phyloP scores from a whole-genome alignment of 75 land plant species.

The Cunninghamia lanceolata region DNA sequence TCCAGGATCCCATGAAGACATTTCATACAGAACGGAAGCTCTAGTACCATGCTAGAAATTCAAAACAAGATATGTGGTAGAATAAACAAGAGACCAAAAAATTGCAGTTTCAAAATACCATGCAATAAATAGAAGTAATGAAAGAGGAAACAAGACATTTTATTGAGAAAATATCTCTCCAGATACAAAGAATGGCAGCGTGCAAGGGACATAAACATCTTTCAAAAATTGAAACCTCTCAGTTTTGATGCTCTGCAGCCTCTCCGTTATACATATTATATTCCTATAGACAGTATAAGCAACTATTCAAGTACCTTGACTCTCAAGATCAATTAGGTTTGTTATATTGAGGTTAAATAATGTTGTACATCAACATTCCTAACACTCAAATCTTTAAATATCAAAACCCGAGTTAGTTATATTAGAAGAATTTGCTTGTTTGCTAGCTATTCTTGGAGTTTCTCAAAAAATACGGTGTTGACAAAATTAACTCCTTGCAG shows the following conservation, averaged over 20 bases:
- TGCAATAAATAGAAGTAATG: not conserved
- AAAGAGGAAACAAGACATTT: too few species aligned
- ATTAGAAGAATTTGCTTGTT: not conserved
- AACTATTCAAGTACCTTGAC: not conserved
- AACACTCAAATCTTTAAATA: not conserved
- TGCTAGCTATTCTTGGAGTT: not conserved
- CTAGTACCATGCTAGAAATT: too few species aligned
- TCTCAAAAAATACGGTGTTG: not conserved
- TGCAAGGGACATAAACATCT: too few species aligned
- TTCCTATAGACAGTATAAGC: not conserved
- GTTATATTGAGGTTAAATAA: not conserved
- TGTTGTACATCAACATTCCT: not conserved
- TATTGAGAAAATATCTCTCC: too few species aligned
- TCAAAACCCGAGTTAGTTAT: not conserved
- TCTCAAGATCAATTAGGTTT: not conserved
- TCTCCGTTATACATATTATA: too few species aligned
- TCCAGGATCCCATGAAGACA: not conserved
- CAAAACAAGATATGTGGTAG: too few species aligned
- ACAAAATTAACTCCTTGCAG: slow-evolving; percentile 13
- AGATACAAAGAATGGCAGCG: too few species aligned
- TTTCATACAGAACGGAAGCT: too few species aligned
- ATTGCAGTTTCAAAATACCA: not conserved
- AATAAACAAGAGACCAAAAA: not conserved
- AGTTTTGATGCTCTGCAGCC: too few species aligned
- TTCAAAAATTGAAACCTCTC: too few species aligned